Conservation (phyloP, 1,139 yeast genomes). For the Candida pseudoviswanathii region DNA sequence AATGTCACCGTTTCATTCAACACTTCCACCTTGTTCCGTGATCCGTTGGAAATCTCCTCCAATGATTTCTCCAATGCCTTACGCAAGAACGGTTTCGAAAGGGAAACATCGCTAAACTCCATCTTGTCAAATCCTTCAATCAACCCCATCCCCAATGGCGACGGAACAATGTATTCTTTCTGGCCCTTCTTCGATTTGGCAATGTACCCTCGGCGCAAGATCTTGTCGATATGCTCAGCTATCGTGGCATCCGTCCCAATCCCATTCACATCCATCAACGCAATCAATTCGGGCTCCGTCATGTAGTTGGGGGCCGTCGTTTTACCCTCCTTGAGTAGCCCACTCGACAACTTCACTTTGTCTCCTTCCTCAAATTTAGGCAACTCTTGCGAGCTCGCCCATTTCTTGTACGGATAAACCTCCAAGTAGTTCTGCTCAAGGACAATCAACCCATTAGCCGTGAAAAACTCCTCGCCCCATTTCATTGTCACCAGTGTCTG, state of each 20-base stretch:
- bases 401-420: slow-evolving; percentile 73
- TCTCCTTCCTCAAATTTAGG: slow-evolving; percentile 68
- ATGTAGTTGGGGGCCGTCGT: slow-evolving; percentile 81
- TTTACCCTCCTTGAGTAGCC: slow-evolving; percentile 68
- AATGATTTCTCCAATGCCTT: slow-evolving; percentile 72
- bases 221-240: slow-evolving; percentile 93
- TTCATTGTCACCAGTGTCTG: slow-evolving; percentile 60
- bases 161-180: slow-evolving; percentile 62
- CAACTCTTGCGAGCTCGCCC: slow-evolving; percentile 71
- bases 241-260: slow-evolving; percentile 99
- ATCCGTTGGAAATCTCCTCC: slow-evolving; percentile 69
- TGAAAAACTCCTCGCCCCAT: slow-evolving; percentile 80
- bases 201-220: slow-evolving; percentile 68
- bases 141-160: slow-evolving; percentile 81
- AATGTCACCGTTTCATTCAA: slow-evolving; percentile 55
- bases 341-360: slow-evolving; percentile 50
- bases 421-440: slow-evolving; percentile 75
- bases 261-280: slow-evolving; percentile 94
- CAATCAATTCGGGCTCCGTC: slow-evolving; percentile 91
- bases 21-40: slow-evolving; percentile 54
- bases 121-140: slow-evolving; percentile 87
- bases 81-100: slow-evolving; percentile 88
- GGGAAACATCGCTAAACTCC: slow-evolving; percentile 68
- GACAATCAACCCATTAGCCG: slow-evolving; percentile 72
- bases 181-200: slow-evolving; percentile 43